phyloP scores from a whole-genome alignment of 306 rosid genomes.

The Carpinus fangiana region DNA sequence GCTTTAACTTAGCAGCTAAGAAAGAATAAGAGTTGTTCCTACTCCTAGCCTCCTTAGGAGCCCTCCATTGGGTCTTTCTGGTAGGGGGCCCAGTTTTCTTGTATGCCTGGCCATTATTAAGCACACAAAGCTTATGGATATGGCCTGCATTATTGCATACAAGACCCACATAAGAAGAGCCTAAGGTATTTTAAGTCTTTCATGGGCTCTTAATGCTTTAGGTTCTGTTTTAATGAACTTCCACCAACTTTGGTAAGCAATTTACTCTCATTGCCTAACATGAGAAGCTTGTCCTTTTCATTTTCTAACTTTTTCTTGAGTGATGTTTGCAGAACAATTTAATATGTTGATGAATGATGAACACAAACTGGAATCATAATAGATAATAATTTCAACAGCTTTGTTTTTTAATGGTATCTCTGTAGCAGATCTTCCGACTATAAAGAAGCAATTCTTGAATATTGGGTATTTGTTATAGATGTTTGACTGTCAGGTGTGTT shows the following conservation, averaged over 20 bases:
- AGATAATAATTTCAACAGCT: background rate
- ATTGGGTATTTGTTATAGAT: background rate
- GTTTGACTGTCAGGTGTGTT: too few relatives aligned
- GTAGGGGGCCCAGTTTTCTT: background rate
- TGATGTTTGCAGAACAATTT: background rate
- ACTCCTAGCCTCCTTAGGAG: background rate
- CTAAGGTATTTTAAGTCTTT: background rate
- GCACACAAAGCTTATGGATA: background rate
- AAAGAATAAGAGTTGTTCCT: constrained; percentile 2
- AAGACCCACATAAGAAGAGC: constrained; percentile 3
- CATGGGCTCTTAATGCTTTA: background rate
- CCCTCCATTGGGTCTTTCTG: background rate
- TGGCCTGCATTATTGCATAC: constrained; percentile 1
- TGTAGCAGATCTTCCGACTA: too few relatives aligned
- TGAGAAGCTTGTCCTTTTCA: background rate
- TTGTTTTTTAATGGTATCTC: background rate
- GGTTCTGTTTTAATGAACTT: background rate
- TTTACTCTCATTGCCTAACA: background rate
- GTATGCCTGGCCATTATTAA: background rate
- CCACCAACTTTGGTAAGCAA: background rate
- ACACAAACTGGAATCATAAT: background rate
- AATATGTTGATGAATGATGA: background rate
- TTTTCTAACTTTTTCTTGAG: background rate
- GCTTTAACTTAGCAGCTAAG: constrained; percentile 9
- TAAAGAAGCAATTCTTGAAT: background rate